phyloP scores from a whole-genome alignment of 495 filamentous ascomycete species.

The Penicillium waksmanii region DNA sequence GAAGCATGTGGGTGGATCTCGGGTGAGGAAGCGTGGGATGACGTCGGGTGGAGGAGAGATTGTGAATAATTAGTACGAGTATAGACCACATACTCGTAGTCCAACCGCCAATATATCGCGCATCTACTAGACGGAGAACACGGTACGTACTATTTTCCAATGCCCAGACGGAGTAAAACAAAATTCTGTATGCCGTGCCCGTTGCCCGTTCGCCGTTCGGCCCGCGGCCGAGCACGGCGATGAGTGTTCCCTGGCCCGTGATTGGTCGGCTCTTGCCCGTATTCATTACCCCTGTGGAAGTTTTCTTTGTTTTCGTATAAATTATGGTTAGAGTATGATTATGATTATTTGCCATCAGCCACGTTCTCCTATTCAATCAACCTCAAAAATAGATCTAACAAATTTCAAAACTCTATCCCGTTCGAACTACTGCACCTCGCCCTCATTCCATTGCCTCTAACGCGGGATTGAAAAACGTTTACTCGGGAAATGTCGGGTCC shows the following conservation, averaged over 20 bases:
- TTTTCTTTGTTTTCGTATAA: not conserved
- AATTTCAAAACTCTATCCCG: not conserved
- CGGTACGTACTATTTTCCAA: not conserved
- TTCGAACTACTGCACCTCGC: conserved; percentile 5
- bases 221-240: conserved; percentile 3
- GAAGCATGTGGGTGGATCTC: conserved; percentile 9
- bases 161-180: no score
- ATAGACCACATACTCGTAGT: not conserved
- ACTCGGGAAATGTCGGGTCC: conserved; percentile 3
- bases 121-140: not conserved
- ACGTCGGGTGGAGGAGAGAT: not conserved
- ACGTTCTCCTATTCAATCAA: not conserved
- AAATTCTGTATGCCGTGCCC: not conserved
- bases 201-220: not conserved
- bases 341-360: not conserved
- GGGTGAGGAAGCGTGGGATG: conserved; percentile 6
- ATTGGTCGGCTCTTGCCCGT: not conserved
- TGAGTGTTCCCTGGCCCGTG: not conserved
- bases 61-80: not conserved
- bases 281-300: not conserved
- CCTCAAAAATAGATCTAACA: conserved; percentile 1
- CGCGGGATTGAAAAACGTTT: conserved; percentile 3
- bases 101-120: not conserved
- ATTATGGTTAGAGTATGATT: not conserved
- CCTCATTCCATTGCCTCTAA: not conserved